Base-by-base conservation (phyloP, 805 yeast species). In the Pichia californica region DNA sequence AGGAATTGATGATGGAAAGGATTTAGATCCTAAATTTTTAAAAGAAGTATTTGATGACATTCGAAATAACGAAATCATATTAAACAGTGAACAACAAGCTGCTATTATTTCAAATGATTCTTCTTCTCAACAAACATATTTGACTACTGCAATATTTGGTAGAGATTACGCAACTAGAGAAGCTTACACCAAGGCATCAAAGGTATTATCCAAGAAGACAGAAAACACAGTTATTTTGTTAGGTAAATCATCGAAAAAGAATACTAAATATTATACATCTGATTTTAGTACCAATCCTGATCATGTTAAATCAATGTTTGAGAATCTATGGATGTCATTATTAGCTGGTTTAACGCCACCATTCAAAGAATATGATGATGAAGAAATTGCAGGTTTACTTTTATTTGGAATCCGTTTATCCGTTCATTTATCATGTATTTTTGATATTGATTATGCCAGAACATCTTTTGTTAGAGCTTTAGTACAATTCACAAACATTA, bases 251-350 rank as follows among this genome's bases (percentile, higher is more conserved):
- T 55, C 69, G 33, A 73, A 70, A 45, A 68, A 63, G 40, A 73
- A 69, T 16, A 71, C 77, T 0, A 89, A 81, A 58, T 86, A 87
- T 61, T 77, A 81, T 16, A 97, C 97, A 0, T 27, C 36, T 11
- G 44, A 44, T 18, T 3, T 28, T 8, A 10, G 21, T 6, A 36
- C 27, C 11, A 31, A 36, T 20, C 77, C 85, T 14, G 94, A 88
- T 53, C 96, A 91, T 59, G 95, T 91, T 14, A 83, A 77, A 58
- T 89, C 97, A 1, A 86, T 94, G 58, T 91, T 93, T 65, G 96
- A 91, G 55, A 87, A 87, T 15, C 68, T 85, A 35, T 93, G 99
- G 99, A 89, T 94, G 96, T 88, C 97, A 0, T 77, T 93, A 38
- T 71, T 93, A 52, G 98, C 98, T 7, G 97, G 95, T 0, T 70